A percentile compares a stretch with the other conserved stretches of the same genome.
Evolutionary conservation across 2,329 filamentous ascomycete genomes (phyloP).

Genomic region (Diplocarpon mali): DNA sequence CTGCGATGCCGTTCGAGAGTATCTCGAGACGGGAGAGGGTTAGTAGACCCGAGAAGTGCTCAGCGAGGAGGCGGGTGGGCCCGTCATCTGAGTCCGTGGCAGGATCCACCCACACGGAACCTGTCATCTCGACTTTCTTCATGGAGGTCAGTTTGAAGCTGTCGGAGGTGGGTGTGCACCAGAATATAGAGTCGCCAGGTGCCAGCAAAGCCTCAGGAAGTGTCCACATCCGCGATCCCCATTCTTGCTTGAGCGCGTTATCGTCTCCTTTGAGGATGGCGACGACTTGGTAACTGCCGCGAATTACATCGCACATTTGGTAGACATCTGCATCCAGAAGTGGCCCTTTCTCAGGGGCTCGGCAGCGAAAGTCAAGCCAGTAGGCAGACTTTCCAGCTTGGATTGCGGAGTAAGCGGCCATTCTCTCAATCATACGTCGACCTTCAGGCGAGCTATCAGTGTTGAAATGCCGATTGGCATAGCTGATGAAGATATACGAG

Average conservation of each 20-base stretch:
- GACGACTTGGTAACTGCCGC: slow-evolving; percentile 7
- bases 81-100: slow-evolving; percentile 1
- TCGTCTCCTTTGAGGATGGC: slow-evolving; percentile 2
- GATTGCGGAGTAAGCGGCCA: slow-evolving; percentile 1
- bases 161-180: slow-evolving; percentile 2
- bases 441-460: slow-evolving; percentile 3
- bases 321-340: slow-evolving; percentile 12
- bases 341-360: neutral
- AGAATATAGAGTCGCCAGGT: slow-evolving; percentile 1
- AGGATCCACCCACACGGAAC: slow-evolving; percentile 4
- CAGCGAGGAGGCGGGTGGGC: slow-evolving; percentile 6
- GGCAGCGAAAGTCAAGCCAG: slow-evolving; percentile 11
- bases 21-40: slow-evolving; percentile 24
- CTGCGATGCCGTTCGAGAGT: slow-evolving; percentile 20
- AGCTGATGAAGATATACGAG: slow-evolving; percentile 10
- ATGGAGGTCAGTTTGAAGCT: neutral
- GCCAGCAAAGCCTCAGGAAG: slow-evolving; percentile 8
- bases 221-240: slow-evolving; percentile 10
- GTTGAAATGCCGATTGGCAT: slow-evolving; percentile 7
- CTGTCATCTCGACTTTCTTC: slow-evolving; percentile 3
- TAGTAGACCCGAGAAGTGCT: slow-evolving; percentile 11
- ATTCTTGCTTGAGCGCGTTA: slow-evolving; percentile 3
- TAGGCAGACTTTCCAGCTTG: slow-evolving; percentile 4
- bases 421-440: slow-evolving; percentile 1
- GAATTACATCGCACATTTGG: slow-evolving; percentile 15